Percentiles rank a stretch among this genome's conserved stretches.
These are phyloP conservation scores for Rehmannia glutinosa DNA, from an alignment of 257 asterid species.

Conservation along the genomic window DNA sequence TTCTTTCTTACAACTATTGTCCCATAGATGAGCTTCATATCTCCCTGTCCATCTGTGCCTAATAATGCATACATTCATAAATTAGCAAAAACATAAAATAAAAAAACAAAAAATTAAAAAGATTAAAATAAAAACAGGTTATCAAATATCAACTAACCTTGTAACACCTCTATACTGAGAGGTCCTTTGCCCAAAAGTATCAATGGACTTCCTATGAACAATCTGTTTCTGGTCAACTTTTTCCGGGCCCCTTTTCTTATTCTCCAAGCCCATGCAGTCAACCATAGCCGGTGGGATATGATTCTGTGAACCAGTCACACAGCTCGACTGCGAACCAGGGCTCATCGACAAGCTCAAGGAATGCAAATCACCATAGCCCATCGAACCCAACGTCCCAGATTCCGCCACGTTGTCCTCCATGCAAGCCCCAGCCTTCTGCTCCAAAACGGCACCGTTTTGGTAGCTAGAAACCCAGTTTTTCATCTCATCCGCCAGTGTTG, in stretches of 20 bases:
- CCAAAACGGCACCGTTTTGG: conserved; percentile 27
- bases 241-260: conserved; percentile 71
- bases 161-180: conserved; percentile 97
- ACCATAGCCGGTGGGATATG: conserved; percentile 34
- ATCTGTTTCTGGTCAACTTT: conserved; percentile 62
- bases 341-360: conserved; percentile 83
- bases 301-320: conserved; percentile 52
- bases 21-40: conserved; percentile 99
- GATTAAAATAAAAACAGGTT: neutral
- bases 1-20: conserved; percentile 97
- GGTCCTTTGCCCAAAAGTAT: conserved; percentile 93
- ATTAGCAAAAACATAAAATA: too few relatives aligned
- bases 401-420: conserved; percentile 35
- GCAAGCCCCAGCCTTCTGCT: conserved; percentile 35
- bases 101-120: neutral
- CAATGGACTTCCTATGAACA: conserved; percentile 88
- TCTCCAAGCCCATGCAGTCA: conserved; percentile 44
- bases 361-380: conserved; percentile 74
- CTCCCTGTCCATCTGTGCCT: conserved; percentile 99
- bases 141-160: conserved; percentile 36
- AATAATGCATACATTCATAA: conserved; percentile 22
- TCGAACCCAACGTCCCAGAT: conserved; percentile 34
- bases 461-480: conserved; percentile 60
- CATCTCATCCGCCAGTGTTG: conserved; percentile 41
- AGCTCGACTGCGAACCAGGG: conserved; percentile 94